phyloP scores from a whole-genome alignment of 768 basidiomycete genomes.

The Suillus americanus region DNA sequence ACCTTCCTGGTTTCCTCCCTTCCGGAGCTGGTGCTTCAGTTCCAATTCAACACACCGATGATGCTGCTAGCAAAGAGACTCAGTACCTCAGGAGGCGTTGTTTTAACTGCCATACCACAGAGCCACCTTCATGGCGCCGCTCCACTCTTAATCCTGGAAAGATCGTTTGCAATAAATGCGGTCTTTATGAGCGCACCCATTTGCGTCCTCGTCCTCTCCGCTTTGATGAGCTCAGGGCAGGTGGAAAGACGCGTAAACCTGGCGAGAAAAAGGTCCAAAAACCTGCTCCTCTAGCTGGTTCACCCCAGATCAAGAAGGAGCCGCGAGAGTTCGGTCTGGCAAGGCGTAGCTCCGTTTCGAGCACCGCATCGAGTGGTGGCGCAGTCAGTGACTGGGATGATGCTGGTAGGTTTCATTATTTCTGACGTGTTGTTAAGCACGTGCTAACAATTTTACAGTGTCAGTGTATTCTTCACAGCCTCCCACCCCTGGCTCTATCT shows the following conservation, averaged over 20 bases:
- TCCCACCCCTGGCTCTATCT: constrained; percentile 43
- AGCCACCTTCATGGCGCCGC: constrained; percentile 86
- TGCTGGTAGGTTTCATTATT: constrained; percentile 48
- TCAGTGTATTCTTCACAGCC: constrained; percentile 35
- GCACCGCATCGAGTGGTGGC: constrained; percentile 49
- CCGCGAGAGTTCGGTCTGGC: constrained; percentile 49
- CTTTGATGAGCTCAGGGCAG: constrained; percentile 84
- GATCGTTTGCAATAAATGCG: constrained; percentile 94
- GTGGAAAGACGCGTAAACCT: constrained; percentile 75
- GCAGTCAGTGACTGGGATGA: constrained; percentile 80
- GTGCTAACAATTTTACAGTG: constrained; percentile 15
- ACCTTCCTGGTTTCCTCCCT: constrained; percentile 41
- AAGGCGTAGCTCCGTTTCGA: constrained; percentile 65
- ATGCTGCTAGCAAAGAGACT: constrained; percentile 87
- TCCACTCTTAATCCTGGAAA: constrained; percentile 88
- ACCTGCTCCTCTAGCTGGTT: constrained; percentile 35
- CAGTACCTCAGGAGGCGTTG: constrained; percentile 87
- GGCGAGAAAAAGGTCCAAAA: constrained; percentile 34
- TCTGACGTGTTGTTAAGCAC: background rate
- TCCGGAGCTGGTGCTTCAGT: constrained; percentile 41
- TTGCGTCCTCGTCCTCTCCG: constrained; percentile 78
- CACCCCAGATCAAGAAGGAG: constrained; percentile 61
- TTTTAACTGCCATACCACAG: constrained; percentile 91
- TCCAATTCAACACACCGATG: constrained; percentile 85
- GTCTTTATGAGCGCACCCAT: constrained; percentile 88